These are phyloP conservation scores for Cucurbita pepo DNA, from an alignment of 306 rosid genomes.

Conservation along the genomic window DNA sequence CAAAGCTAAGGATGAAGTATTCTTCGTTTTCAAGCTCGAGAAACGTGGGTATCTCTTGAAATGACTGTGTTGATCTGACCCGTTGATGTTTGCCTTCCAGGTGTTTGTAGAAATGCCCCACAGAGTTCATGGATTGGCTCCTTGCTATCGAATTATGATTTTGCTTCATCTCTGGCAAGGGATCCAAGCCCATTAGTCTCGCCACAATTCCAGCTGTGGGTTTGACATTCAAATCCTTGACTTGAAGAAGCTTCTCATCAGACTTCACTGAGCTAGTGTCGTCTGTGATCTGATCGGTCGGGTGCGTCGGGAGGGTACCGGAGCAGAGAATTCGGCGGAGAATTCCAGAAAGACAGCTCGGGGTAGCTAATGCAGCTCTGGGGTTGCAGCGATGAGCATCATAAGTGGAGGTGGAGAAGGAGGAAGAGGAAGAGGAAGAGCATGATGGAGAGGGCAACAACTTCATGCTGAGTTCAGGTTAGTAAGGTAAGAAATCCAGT, in stretches of 20 bases:
- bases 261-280: conserved; percentile 13
- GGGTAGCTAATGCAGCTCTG: conserved; percentile 28
- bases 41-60: conserved; percentile 44
- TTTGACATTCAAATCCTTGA: conserved; percentile 11
- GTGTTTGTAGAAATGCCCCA: conserved; percentile 20
- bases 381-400: conserved; percentile 33
- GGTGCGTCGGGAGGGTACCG: conserved; percentile 55
- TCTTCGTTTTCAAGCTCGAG: conserved; percentile 41
- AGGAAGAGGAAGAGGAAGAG: conserved; percentile 26
- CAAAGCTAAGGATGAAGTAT: conserved; percentile 53
- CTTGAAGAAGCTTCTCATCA: conserved; percentile 1
- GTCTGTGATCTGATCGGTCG: conserved; percentile 35
- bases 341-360: conserved; percentile 49
- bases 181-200: conserved; percentile 77
- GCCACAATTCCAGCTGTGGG: conserved; percentile 52
- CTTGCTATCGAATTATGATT: conserved; percentile 17
- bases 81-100: conserved; percentile 12
- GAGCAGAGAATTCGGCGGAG: conserved; percentile 67
- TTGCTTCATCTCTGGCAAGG: conserved; percentile 25
- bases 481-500: not conserved
- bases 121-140: conserved; percentile 47
- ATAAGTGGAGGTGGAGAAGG: conserved; percentile 21
- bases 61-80: conserved; percentile 39
- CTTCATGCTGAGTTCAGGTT: conserved; percentile 25
- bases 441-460: conserved; percentile 25